Conservation (phyloP, 352 stramenopile species). For the Stramenopiles sp. region DNA sequence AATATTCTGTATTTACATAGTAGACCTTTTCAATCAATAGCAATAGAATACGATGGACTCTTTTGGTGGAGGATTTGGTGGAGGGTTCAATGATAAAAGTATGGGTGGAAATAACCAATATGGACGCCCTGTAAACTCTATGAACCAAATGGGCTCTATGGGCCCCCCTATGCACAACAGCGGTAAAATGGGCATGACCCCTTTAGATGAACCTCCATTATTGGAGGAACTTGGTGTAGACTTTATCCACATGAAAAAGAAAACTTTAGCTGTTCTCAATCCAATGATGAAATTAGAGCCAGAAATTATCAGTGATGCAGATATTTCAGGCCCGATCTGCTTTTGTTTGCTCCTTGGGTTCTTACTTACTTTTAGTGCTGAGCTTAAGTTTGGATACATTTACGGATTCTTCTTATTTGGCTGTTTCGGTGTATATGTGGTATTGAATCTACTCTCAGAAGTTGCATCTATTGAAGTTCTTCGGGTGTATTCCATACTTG, state of each 20-base stretch:
- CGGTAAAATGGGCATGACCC: no score
- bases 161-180: no score
- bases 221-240: slow-evolving; percentile 90
- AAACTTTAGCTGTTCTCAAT: slow-evolving; percentile 69
- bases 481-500: slow-evolving; percentile 62
- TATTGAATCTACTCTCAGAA: slow-evolving; percentile 70
- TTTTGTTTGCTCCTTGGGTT: slow-evolving; percentile 69
- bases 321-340: slow-evolving; percentile 64
- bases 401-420: slow-evolving; percentile 89
- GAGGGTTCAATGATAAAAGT: no score
- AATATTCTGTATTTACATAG: no score
- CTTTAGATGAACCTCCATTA: slow-evolving; percentile 77
- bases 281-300: slow-evolving; percentile 25
- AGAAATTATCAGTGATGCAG: slow-evolving; percentile 21
- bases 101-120: no score
- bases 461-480: slow-evolving; percentile 45
- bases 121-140: no score
- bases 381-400: slow-evolving; percentile 90
- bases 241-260: slow-evolving; percentile 78
- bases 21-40: no score
- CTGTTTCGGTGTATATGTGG: slow-evolving; percentile 63
- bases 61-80: no score
- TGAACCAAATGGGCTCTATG: no score
- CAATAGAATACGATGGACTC: no score
- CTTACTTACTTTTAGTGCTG: slow-evolving; percentile 51